Percentiles rank a stretch among this genome's conserved stretches.
Evolutionary conservation across 371 early-diverging fungal species (phyloP).

Genomic region (Mortierella sp.): DNA sequence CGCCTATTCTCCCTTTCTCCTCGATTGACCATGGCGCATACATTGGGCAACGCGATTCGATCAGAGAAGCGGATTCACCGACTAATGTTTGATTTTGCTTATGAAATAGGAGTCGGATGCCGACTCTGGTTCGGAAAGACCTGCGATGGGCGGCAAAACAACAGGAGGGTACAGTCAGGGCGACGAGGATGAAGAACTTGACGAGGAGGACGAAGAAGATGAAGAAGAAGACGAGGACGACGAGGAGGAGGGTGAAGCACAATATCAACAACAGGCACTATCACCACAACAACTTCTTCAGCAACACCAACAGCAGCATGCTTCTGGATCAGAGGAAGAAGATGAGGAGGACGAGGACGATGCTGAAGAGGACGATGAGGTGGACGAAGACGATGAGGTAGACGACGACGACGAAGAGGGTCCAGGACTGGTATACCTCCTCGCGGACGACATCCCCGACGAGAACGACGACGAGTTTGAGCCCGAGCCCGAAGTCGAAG

Average conservation of each 20-base stretch:
- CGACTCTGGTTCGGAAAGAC: constrained; percentile 33
- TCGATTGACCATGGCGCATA: no score
- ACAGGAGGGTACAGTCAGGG: constrained; percentile 18
- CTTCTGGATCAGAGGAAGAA: constrained; percentile 31
- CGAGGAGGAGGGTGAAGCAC: constrained; percentile 18
- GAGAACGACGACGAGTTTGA: constrained; percentile 56
- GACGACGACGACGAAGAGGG: constrained; percentile 38
- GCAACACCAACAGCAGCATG: no score
- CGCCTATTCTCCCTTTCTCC: not conserved
- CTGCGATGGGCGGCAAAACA: constrained; percentile 33
- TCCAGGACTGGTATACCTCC: constrained; percentile 45
- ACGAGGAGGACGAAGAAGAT: constrained; percentile 30
- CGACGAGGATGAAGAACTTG: constrained; percentile 37
- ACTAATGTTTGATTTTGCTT: not conserved
- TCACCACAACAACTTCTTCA: not conserved
- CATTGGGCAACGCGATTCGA: no score
- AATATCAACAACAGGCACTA: constrained; percentile 6
- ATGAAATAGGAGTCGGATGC: constrained; percentile 37
- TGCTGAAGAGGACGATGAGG: constrained; percentile 35
- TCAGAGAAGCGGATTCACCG: no score
- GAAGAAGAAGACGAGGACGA: constrained; percentile 30
- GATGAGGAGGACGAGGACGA: constrained; percentile 36
- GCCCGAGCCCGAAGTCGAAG: constrained; percentile 41
- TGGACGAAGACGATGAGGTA: constrained; percentile 25
- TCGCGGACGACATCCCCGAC: constrained; percentile 36